Evolutionary conservation across 345 rosid species (phyloP).

Genomic region (Linum usitatissimum): DNA sequence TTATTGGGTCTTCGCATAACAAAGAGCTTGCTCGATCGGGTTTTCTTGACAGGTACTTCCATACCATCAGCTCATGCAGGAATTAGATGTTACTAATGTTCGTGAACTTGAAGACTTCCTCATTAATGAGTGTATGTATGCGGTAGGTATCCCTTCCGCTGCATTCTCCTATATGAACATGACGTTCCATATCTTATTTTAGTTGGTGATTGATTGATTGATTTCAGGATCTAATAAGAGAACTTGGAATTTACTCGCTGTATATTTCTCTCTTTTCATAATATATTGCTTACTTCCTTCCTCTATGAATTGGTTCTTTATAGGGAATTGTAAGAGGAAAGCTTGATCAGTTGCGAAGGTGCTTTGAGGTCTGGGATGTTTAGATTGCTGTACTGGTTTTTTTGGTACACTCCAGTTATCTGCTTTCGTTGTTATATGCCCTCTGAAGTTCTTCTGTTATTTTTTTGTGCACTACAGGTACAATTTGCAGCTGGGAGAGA

Average conservation of each 20-base stretch:
- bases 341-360: slow-evolving; percentile 84
- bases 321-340: slow-evolving; percentile 97
- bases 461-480: slow-evolving; percentile 37
- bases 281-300: background rate
- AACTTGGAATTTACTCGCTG: background rate
- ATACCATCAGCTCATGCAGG: slow-evolving; percentile 79
- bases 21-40: slow-evolving; percentile 5
- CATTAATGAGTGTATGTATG: slow-evolving; percentile 92
- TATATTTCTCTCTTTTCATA: background rate
- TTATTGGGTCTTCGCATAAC: slow-evolving; percentile 8
- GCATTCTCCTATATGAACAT: slow-evolving; percentile 1
- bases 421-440: background rate
- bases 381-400: background rate
- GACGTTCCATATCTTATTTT: background rate
- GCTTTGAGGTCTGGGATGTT: slow-evolving; percentile 63
- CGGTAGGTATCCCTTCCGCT: slow-evolving; percentile 39
- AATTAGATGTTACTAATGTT: slow-evolving; percentile 78
- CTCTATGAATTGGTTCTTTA: slow-evolving; percentile 9
- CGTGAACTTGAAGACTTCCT: slow-evolving; percentile 99
- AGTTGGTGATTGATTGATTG: background rate
- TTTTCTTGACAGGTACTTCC: slow-evolving; percentile 48
- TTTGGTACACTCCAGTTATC: background rate
- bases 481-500: slow-evolving; percentile 98
- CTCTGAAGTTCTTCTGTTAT: background rate
- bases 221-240: background rate